Evolutionary conservation across 164 flowering plant species (phyloP).

Genomic region (Chimonanthus salicifolius): DNA sequence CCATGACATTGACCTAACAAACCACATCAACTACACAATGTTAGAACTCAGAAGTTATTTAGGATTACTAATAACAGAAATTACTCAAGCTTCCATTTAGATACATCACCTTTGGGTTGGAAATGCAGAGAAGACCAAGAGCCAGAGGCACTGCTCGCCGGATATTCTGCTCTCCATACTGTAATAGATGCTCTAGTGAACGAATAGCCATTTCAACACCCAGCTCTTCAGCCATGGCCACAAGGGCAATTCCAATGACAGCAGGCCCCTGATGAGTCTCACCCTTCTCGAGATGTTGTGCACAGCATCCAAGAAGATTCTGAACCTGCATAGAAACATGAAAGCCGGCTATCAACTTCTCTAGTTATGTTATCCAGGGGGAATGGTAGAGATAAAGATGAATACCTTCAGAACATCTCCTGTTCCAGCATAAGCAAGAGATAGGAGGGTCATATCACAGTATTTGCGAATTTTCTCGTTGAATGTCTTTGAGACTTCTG

Average conservation of each 20-base stretch:
- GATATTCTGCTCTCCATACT: slow-evolving; percentile 88
- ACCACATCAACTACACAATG: neutral
- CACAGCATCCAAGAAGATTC: slow-evolving; percentile 88
- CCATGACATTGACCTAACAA: slow-evolving; percentile 90
- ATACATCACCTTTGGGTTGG: slow-evolving; percentile 80
- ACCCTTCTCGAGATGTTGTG: slow-evolving; percentile 89
- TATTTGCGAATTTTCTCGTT: slow-evolving; percentile 82
- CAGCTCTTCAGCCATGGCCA: slow-evolving; percentile 97
- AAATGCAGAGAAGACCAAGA: slow-evolving; percentile 90
- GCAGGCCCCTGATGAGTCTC: slow-evolving; percentile 98
- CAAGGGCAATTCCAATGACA: slow-evolving; percentile 97
- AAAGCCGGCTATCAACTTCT: too few relatives aligned
- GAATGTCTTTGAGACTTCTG: slow-evolving; percentile 93
- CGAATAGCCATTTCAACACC: slow-evolving; percentile 97
- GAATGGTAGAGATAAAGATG: neutral
- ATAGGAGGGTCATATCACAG: slow-evolving; percentile 87
- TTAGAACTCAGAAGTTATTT: neutral
- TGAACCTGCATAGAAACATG: slow-evolving; percentile 54
- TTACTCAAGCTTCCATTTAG: neutral
- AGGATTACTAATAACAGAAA: neutral
- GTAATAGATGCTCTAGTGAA: slow-evolving; percentile 83
- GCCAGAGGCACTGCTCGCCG: slow-evolving; percentile 93
- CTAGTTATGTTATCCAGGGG: neutral
- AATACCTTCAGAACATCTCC: slow-evolving; percentile 94
- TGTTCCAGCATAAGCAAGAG: slow-evolving; percentile 99